Base-by-base conservation (phyloP, 2,329 filamentous ascomycete species). In the Arthrobotrys sphaeroides region DNA sequence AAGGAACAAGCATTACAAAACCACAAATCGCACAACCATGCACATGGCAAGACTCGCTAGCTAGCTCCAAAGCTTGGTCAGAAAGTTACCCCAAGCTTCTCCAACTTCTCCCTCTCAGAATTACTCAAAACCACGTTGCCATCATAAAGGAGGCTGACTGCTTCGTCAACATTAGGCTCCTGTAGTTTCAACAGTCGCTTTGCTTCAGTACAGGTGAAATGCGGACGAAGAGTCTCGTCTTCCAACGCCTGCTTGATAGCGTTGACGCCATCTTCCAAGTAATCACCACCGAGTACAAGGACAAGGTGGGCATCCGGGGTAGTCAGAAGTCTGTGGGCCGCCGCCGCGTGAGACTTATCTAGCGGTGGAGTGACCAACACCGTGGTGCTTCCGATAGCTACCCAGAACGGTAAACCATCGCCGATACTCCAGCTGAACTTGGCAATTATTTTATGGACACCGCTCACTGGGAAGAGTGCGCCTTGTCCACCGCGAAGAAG, bases 341-440 rank as follows among this genome's bases (percentile, higher is more conserved):
- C 60, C 0, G 60, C 43, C 12, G 60, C 60, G 28, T 65, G 60
- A 12, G 60, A 65, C 12, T 51, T 51, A 26, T 51, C 45, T 18
- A 65, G 28, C 53, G 60, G 60, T n/a, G 60, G 60, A 20, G 60
- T 65, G 20, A 65, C 60, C 31, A 65, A 20, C 16, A 65, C 31
- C 3, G 60, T 65, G 5, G 43, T 42, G 4, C 31, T 33, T 20
- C 43, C 60, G 33, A 65, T 20, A 13, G 45, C 60, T 7, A 53
- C 42, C 13, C 28, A 53, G 12, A 53, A 9, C 13, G 60, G 60
- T 5, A 53, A 2, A 1, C 31, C 60, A 6, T 65, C n/a, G 20
- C 20, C 31, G 13, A 26, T 18, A 31, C 28, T 24, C 60, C 60
- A 65, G 43, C 31, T 53, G 28, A 65, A 28, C 16, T 53, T 65